A percentile compares a stretch with the other conserved stretches of the same genome.
Evolutionary conservation across 352 stramenopile genomes (phyloP).

Genomic region (Phytophthora sansomeana): DNA sequence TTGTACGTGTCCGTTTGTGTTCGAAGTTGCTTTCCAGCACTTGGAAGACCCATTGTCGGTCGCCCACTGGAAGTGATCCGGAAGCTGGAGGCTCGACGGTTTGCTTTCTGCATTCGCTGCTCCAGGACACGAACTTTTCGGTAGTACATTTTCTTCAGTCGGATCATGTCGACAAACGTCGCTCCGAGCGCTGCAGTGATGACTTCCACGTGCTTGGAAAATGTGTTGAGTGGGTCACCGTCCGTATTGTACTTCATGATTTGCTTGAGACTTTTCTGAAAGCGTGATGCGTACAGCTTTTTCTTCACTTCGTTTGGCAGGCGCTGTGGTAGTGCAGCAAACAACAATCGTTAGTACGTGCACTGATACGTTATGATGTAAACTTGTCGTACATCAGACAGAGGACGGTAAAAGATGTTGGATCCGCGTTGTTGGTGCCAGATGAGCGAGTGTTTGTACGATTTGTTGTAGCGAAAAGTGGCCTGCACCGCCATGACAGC

Average conservation of each 20-base stretch:
- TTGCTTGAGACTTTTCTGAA: conserved; percentile 71
- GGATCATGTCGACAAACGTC: conserved; percentile 63
- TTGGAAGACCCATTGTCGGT: conserved; percentile 3
- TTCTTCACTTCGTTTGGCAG: conserved; percentile 82
- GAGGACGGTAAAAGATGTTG: conserved; percentile 55
- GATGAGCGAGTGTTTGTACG: conserved; percentile 66
- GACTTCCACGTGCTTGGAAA: conserved; percentile 76
- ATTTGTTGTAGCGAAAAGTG: conserved; percentile 74
- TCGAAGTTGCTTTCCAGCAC: not conserved
- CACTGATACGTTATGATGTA: not conserved
- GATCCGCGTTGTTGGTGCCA: conserved; percentile 70
- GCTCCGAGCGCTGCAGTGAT: conserved; percentile 68
- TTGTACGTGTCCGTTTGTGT: conserved; percentile 3
- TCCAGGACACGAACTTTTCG: conserved; percentile 33
- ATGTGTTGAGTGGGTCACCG: conserved; percentile 69
- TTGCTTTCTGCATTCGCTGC: conserved; percentile 25
- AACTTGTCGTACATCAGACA: conserved; percentile 56
- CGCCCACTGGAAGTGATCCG: conserved; percentile 27
- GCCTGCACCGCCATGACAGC: conserved; percentile 74
- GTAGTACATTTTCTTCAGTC: conserved; percentile 64
- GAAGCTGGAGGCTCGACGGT: conserved; percentile 23
- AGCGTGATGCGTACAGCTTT: conserved; percentile 71
- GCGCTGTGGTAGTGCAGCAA: conserved; percentile 37
- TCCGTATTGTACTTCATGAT: conserved; percentile 87
- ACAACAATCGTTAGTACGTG: conserved; percentile 5